A percentile compares a stretch with the other conserved stretches of the same genome.
These are phyloP conservation scores for Candida tallmaniae DNA, from an alignment of 805 yeast genomes.

Conservation along the genomic window DNA sequence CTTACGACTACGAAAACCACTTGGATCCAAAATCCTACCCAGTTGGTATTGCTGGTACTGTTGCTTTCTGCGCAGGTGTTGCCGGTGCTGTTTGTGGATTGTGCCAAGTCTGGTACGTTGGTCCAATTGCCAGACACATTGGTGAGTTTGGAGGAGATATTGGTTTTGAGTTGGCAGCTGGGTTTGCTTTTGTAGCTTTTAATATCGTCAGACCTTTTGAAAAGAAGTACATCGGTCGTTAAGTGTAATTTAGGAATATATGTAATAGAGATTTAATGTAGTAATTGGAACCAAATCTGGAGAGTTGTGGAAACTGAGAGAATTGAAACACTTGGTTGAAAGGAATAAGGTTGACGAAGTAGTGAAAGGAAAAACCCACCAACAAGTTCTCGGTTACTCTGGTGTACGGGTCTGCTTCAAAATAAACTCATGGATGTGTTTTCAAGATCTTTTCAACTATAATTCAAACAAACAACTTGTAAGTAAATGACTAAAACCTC, in stretches of 20 bases:
- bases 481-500: too few species aligned
- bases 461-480: too few species aligned
- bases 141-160: conserved; percentile 78
- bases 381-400: too few species aligned
- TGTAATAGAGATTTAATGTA: too few species aligned
- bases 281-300: too few species aligned
- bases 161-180: conserved; percentile 75
- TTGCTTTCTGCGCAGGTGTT: conserved; percentile 77
- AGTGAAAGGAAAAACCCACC: too few species aligned
- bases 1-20: conserved; percentile 63
- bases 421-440: too few species aligned
- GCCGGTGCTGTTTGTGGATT: conserved; percentile 87
- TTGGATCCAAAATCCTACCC: conserved; percentile 58
- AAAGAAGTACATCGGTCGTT: conserved; percentile 55
- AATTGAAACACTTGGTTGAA: too few species aligned
- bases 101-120: conserved; percentile 80
- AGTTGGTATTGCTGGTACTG: conserved; percentile 70
- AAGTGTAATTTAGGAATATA: too few species aligned
- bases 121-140: conserved; percentile 58
- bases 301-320: neutral
- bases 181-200: conserved; percentile 62
- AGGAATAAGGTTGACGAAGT: too few species aligned
- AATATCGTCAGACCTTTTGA: conserved; percentile 60
- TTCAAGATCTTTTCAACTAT: too few species aligned
- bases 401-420: too few species aligned